Evolutionary conservation across 129 eudicot species (phyloP), one percentile per base, ranked within the genome.

Genomic region (Artemisia tridentata): DNA sequence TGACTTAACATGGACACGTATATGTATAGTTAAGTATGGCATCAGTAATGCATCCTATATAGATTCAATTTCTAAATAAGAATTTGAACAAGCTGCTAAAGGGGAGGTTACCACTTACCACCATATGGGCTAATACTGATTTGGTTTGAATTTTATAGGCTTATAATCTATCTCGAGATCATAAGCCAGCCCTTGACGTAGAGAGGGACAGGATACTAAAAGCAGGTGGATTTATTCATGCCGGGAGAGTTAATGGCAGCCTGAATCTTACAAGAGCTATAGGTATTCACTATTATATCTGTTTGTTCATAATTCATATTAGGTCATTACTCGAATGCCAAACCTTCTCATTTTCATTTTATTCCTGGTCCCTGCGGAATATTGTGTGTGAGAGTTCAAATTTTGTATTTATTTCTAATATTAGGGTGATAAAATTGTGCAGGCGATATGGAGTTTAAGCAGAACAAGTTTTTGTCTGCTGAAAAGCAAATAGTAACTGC

Each of bases 401-500:
- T 62, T 56, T 51, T 56, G 8, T 38, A 14, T 25, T 49, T 20
- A 9, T 4, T 31, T 51, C 2, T 41, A 12, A 25, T 58, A 72
- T n/a, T n/a, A 50, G 6, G 41, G 19, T 15, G 64, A 56, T 27
- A 7, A 38, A 38, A 38, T 57, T 67, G 38, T 87, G 79, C 84
- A 95, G 99, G 99, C 75, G 99, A 95, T 67, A 88, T 90, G 97
- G 99, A 90, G 81, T 95, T 95, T 79, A 95, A 90, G 91, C 97
- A 90, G 88, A 95, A 95, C 67, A 95, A 95, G 86, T 90, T 87
- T 72, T 84, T 95, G 57, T 87, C 99, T 27, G 92, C 88, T 48
- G 99, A 95, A 73, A 90, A 83, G 79, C 97, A 95, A 79, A 81
- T 95, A 72, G 97, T 95, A 61, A 95, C 99, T 13, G 93, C 99